Evolutionary conservation across 2,329 filamentous ascomycete species (phyloP), one percentile per base, ranked within the genome.

Genomic region (Septoria linicola): DNA sequence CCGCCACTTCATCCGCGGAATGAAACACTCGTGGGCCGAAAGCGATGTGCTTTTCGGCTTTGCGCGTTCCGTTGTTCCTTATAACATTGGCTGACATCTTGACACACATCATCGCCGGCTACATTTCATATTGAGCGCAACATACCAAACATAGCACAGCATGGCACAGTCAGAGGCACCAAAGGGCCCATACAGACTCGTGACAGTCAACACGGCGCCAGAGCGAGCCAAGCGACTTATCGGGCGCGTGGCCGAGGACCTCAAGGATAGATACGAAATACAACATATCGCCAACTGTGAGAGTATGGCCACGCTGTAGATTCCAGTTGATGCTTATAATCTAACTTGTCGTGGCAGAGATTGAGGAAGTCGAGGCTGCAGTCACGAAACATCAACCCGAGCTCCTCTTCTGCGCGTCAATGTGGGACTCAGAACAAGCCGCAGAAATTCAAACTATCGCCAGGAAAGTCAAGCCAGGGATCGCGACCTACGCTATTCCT

Each of bases 181-280:
- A 54, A 60, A 61, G 53, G 81, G 81, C 14, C 81, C 81, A 2
- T 87, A 77, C 70, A 79, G 74, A 60, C 76, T 87, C 10, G 78
- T 86, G 23, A 87, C 82, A 1, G 82, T 87, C 58, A 87, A 87
- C 70, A 85, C 79, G 1, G 81, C 79, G 1, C 83, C 84, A 0
- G 83, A 85, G 56, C 75, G 83, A 49, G 84, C 84, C 27, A 80
- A 81, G 69, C 70, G 73, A 6, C 68, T 88, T 27, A 79, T 85
- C 60, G 83, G 83, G 8, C 76, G 80, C 0, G 68, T 88, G 31
- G 74, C 79, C 8, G 80, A 84, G 49, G 77, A 75, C 10, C 68
- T 88, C 25, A 83, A 82, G 64, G 82, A 84, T 49, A 71, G 70
- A 32, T 87, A 86, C 67, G 80, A 75, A 1, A 85, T 88, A 58